These are phyloP conservation scores for Cladosporium sp. DNA, from an alignment of 2,329 filamentous ascomycete genomes.

Conservation along the genomic window DNA sequence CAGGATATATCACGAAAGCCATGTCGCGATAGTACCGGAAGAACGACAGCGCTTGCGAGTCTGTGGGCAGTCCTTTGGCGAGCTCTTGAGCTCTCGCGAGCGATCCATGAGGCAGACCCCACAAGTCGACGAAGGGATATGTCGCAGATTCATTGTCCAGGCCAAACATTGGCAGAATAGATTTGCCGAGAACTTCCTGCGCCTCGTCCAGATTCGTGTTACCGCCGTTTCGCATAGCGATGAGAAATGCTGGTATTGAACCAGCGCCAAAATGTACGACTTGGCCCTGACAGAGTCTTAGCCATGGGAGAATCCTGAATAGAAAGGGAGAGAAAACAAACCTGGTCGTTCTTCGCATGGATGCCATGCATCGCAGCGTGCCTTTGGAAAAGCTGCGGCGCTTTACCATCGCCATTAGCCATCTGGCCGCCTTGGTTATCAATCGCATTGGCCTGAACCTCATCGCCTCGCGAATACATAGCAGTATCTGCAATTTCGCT, in stretches of 20 bases:
- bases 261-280: constrained; percentile 59
- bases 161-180: constrained; percentile 58
- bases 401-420: constrained; percentile 9
- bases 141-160: constrained; percentile 62
- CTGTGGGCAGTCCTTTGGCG: constrained; percentile 55
- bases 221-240: constrained; percentile 41
- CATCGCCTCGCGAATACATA: neutral
- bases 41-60: constrained; percentile 55
- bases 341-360: constrained; percentile 53
- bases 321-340: neutral
- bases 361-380: constrained; percentile 52
- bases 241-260: constrained; percentile 59
- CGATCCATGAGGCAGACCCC: constrained; percentile 57
- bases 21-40: constrained; percentile 57
- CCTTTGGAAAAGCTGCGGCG: constrained; percentile 16
- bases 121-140: constrained; percentile 62
- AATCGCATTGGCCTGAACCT: neutral
- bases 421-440: neutral
- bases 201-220: constrained; percentile 46
- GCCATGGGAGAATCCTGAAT: neutral
- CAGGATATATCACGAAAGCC: constrained; percentile 57
- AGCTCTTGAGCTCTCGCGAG: constrained; percentile 55
- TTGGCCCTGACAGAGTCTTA: constrained; percentile 46
- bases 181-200: constrained; percentile 56
- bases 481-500: neutral